Conservation (phyloP, 208 protist species). For the Trypanosoma rangeli region DNA sequence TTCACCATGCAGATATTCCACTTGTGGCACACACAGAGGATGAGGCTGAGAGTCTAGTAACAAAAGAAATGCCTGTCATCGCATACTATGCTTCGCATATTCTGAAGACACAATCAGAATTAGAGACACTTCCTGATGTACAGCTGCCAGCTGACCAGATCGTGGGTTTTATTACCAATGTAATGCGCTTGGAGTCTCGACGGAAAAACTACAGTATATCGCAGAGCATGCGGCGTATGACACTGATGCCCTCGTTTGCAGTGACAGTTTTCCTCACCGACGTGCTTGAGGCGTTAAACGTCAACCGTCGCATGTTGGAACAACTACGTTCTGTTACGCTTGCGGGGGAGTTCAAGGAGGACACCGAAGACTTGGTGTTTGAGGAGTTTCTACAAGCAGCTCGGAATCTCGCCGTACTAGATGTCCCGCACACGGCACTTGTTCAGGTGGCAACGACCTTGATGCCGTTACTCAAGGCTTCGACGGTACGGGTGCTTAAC, state of each 20-base stretch:
- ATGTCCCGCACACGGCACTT: slow-evolving; percentile 19
- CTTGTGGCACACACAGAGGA: slow-evolving; percentile 22
- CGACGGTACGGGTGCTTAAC: slow-evolving; percentile 32
- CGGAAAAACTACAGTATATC: slow-evolving; percentile 28
- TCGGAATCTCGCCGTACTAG: slow-evolving; percentile 3
- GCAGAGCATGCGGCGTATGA: slow-evolving; percentile 14
- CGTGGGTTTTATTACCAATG: slow-evolving; percentile 24
- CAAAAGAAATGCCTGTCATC: slow-evolving; percentile 6
- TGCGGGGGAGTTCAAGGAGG: slow-evolving; percentile 27
- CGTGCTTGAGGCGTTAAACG: slow-evolving; percentile 16
- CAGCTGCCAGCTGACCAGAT: slow-evolving; percentile 29
- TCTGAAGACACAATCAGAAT: slow-evolving; percentile 16
- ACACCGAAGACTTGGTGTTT: slow-evolving; percentile 3
- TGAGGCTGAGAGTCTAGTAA: slow-evolving; percentile 13
- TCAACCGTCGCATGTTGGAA: slow-evolving; percentile 21
- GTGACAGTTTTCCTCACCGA: not conserved
- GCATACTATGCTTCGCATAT: slow-evolving; percentile 29
- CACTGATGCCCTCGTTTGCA: slow-evolving; percentile 7
- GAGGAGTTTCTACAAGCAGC: slow-evolving; percentile 23
- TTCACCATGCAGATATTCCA: slow-evolving; percentile 13
- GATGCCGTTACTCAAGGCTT: slow-evolving; percentile 23
- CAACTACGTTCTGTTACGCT: slow-evolving; percentile 18
- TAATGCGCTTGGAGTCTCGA: slow-evolving; percentile 25
- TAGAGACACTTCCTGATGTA: slow-evolving; percentile 12
- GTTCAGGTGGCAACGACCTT: slow-evolving; percentile 10